A percentile compares a stretch with the other conserved stretches of the same genome.
phyloP scores from a whole-genome alignment of 202 grass and related monocot species.

The Eragrostis tef region DNA sequence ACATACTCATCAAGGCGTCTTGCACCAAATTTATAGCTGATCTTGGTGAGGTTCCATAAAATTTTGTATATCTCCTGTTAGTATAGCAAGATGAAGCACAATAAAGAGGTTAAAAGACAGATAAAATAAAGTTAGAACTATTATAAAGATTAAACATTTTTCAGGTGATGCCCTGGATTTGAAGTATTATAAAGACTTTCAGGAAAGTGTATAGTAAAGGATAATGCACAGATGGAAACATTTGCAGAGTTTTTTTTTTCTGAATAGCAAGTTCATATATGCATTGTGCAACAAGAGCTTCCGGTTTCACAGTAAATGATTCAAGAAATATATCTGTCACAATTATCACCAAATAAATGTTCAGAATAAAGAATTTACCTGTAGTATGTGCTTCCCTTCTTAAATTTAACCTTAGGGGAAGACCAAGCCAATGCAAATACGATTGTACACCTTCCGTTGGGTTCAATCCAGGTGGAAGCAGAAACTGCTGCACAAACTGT shows the following conservation, averaged over 20 bases:
- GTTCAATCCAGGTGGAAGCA: constrained; percentile 93
- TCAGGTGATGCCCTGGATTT: constrained; percentile 16
- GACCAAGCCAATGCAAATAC: constrained; percentile 89
- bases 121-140: constrained; percentile 11
- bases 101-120: neutral
- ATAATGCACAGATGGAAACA: neutral
- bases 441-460: constrained; percentile 81
- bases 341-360: constrained; percentile 37
- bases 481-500: constrained; percentile 89
- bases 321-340: neutral
- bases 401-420: constrained; percentile 88
- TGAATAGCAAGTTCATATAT: constrained; percentile 20
- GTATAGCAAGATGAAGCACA: constrained; percentile 19
- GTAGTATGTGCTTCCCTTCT: constrained; percentile 78
- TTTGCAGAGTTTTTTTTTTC: constrained; percentile 9
- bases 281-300: neutral
- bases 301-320: constrained; percentile 17
- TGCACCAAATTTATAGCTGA: constrained; percentile 88
- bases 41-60: constrained; percentile 89
- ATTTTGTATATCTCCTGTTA: constrained; percentile 96
- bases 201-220: constrained; percentile 42
- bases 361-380: constrained; percentile 58
- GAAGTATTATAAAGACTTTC: constrained; percentile 49
- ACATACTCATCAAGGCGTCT: constrained; percentile 94
- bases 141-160: constrained; percentile 5